These are phyloP conservation scores for Nidularia pulvinata DNA, from an alignment of 768 basidiomycete genomes.

Conservation along the genomic window DNA sequence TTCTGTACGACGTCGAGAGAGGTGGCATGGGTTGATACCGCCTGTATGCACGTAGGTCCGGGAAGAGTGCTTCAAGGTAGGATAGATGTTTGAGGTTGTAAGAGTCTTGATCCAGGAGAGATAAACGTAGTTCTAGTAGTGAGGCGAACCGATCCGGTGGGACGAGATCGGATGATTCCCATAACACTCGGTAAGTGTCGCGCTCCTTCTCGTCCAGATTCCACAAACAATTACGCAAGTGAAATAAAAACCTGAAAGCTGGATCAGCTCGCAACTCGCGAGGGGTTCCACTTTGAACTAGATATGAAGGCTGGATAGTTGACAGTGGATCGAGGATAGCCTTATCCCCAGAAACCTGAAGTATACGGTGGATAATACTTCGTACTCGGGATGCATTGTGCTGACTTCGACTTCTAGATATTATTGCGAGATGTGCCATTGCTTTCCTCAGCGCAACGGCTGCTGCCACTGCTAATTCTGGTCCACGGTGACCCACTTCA, in stretches of 20 bases:
- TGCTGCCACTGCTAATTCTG: constrained; percentile 35
- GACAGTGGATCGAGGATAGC: constrained; percentile 75
- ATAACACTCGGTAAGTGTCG: constrained; percentile 5
- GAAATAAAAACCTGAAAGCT: constrained; percentile 76
- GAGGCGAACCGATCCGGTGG: not conserved
- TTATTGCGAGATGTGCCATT: constrained; percentile 14
- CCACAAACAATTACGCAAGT: constrained; percentile 70
- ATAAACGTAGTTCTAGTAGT: constrained; percentile 15
- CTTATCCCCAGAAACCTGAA: constrained; percentile 47
- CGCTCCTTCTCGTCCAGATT: constrained; percentile 28
- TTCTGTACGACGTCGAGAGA: not conserved
- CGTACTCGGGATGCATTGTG: constrained; percentile 27
- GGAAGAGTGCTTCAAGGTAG: constrained; percentile 26
- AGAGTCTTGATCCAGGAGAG: constrained; percentile 41
- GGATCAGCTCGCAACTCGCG: constrained; percentile 66
- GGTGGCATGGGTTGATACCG: not conserved
- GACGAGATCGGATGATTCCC: not conserved
- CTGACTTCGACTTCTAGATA: constrained; percentile 23
- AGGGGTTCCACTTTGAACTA: constrained; percentile 76
- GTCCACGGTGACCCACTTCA: constrained; percentile 36
- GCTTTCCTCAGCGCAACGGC: constrained; percentile 23
- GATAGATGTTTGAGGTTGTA: constrained; percentile 24
- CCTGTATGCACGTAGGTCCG: constrained; percentile 1
- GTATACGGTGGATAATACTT: constrained; percentile 43
- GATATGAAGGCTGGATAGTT: constrained; percentile 80